phyloP scores from a whole-genome alignment of 1,284 basidiomycete genomes.

The Ustilago crameri region DNA sequence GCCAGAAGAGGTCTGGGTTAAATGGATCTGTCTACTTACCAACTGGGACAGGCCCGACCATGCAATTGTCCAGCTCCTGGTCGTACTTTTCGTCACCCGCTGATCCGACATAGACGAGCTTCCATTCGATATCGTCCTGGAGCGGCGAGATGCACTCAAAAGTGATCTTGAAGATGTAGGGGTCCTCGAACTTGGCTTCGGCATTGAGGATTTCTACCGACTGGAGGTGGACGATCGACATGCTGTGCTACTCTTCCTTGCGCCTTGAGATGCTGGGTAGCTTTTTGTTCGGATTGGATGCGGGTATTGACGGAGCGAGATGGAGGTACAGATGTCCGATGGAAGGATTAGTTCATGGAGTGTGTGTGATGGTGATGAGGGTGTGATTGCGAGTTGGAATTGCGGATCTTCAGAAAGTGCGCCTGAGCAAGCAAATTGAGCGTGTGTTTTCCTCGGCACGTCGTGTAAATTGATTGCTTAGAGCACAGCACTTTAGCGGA shows the following conservation, averaged over 20 bases:
- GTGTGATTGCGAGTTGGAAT: background rate
- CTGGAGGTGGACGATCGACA: conserved; percentile 67
- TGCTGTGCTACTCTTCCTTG: conserved; percentile 11
- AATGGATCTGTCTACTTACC: no score
- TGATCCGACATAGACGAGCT: conserved; percentile 94
- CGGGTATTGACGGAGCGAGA: background rate
- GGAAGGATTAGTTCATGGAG: background rate
- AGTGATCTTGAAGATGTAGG: conserved; percentile 93
- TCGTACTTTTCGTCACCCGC: conserved; percentile 90
- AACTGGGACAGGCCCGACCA: conserved; percentile 87
- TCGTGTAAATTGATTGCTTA: conserved; percentile 24
- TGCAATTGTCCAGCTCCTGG: conserved; percentile 84
- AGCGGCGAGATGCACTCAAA: conserved; percentile 96
- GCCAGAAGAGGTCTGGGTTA: background rate
- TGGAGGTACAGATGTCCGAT: no score
- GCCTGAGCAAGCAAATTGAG: background rate
- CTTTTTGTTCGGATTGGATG: background rate
- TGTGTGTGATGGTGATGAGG: conserved; percentile 3
- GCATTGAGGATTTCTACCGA: conserved; percentile 65
- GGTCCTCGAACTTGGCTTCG: conserved; percentile 72
- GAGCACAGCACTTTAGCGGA: no score
- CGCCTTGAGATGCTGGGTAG: background rate
- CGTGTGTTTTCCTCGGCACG: background rate
- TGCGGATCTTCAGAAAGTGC: background rate
- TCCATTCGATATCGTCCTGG: conserved; percentile 96